Conservation (phyloP, 352 stramenopile genomes). For the Thraustochytrium striatum region DNA sequence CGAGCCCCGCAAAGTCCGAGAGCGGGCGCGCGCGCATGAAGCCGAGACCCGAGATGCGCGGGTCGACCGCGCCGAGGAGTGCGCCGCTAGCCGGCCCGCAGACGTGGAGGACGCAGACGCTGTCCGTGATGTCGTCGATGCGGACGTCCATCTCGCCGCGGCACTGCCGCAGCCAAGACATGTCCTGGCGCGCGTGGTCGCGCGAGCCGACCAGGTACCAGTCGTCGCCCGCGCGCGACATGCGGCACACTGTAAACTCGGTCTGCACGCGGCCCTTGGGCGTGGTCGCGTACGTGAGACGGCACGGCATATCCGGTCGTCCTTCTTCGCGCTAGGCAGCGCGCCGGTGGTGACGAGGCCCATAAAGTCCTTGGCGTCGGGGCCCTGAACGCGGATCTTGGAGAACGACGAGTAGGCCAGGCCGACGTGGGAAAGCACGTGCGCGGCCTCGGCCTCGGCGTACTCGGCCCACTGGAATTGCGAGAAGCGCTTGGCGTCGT, state of each 20-base stretch:
- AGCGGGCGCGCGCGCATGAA: conserved; percentile 33
- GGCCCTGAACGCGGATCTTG: conserved; percentile 43
- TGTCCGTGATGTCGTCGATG: conserved; percentile 12
- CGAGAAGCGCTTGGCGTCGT: conserved; percentile 23
- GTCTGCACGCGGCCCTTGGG: conserved; percentile 41
- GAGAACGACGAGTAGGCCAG: conserved; percentile 42
- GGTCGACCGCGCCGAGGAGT: conserved; percentile 9
- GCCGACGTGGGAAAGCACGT: conserved; percentile 17
- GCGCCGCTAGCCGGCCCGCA: not conserved
- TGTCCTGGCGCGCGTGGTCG: conserved; percentile 32
- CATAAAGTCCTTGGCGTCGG: conserved; percentile 41
- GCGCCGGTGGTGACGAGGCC: conserved; percentile 17
- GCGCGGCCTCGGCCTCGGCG: conserved; percentile 28
- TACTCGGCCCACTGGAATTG: conserved; percentile 31
- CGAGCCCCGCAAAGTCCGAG: conserved; percentile 13
- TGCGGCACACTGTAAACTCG: conserved; percentile 41
- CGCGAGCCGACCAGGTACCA: conserved; percentile 40
- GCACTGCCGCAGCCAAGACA: not conserved
- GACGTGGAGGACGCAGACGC: conserved; percentile 32
- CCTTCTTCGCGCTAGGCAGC: conserved; percentile 8
- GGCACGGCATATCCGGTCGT: conserved; percentile 29
- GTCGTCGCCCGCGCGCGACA: conserved; percentile 27
- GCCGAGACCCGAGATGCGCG: conserved; percentile 6
- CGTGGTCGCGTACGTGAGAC: conserved; percentile 34
- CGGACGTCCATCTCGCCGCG: not conserved